Conservation (phyloP, 1,284 basidiomycete genomes). For the Trichosporon faecale region DNA sequence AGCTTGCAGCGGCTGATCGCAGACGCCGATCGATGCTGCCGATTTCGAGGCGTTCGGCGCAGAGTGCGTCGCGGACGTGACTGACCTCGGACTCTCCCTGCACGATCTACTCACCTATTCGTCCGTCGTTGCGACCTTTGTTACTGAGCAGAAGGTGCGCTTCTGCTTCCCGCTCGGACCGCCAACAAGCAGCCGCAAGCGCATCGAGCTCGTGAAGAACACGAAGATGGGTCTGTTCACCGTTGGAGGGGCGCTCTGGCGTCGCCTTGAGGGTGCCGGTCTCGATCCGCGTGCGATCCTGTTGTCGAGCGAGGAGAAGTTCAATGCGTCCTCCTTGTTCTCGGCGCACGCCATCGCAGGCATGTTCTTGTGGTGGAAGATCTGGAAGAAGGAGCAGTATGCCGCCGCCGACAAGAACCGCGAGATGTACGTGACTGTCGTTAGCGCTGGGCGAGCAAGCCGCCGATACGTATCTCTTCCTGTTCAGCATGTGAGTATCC, state of each 20-base stretch:
- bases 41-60: neutral
- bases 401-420: neutral
- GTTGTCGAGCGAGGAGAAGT: conserved; percentile 4
- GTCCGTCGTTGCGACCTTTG: neutral
- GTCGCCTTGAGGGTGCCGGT: neutral
- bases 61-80: conserved; percentile 5
- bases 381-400: conserved; percentile 10
- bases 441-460: neutral
- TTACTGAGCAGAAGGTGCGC: neutral
- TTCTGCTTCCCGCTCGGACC: neutral
- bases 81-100: neutral
- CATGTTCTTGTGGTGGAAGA: conserved; percentile 8
- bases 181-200: neutral
- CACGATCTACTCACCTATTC: neutral
- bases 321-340: neutral
- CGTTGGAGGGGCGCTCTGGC: neutral
- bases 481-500: neutral
- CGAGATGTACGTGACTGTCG: neutral
- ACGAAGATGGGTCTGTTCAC: conserved; percentile 1
- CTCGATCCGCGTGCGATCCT: neutral
- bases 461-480: neutral
- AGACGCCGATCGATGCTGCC: conserved; percentile 7
- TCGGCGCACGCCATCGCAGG: neutral
- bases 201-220: neutral
- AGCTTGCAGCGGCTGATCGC: neutral